Evolutionary conservation across 495 filamentous ascomycete species (phyloP), one percentile per base, ranked within the genome.

Genomic region (Hamigera avellanea): DNA sequence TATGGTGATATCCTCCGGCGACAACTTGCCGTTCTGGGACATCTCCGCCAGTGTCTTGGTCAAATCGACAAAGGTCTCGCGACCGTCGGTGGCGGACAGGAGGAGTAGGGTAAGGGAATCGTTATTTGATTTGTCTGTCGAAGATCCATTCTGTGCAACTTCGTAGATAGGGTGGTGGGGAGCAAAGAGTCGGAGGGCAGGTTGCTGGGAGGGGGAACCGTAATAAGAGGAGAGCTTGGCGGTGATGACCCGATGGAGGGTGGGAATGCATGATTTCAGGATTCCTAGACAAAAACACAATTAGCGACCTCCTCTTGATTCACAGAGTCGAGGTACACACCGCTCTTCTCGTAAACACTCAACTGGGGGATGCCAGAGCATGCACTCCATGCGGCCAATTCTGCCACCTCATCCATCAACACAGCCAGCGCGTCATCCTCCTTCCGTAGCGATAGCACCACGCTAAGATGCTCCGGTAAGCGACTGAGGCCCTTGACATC

Each of bases 31-130:
- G 39, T 81, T 77, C 62, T 98, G 91, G 3, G 84, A 76, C 89
- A 98, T 95, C 46, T 93, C 85, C 5, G 88, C 74, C 7, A 98
- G 68, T 2, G 93, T 95, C 51, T 88, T 93, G 29, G 93, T 96
- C 17, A 98, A 72, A 57, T 96, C 91, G 8, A 95, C 87, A 37
- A 98, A 69, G 8, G 89, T 93, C 49, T 93, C 83, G 26, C 87
- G 80, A 21, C 89, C 88, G 50, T 96, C 91, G 26, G 86, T 81
- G 15, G 80, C 74, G 19, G 84, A 89, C 27, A 98, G 68, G 19
- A 98, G 76, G n/a, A 95, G 67, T n/a, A 95, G 61, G 5, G 76
- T 78, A 3, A 98, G 57, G 36, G 81, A 72, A 7, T 44, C 43
- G 48, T 44, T 44, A 26, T 64, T 38, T 16, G 42, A 33, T 17